Evolutionary conservation across 495 filamentous ascomycete species (phyloP).

Genomic region (Aspergillus funiculosus): DNA sequence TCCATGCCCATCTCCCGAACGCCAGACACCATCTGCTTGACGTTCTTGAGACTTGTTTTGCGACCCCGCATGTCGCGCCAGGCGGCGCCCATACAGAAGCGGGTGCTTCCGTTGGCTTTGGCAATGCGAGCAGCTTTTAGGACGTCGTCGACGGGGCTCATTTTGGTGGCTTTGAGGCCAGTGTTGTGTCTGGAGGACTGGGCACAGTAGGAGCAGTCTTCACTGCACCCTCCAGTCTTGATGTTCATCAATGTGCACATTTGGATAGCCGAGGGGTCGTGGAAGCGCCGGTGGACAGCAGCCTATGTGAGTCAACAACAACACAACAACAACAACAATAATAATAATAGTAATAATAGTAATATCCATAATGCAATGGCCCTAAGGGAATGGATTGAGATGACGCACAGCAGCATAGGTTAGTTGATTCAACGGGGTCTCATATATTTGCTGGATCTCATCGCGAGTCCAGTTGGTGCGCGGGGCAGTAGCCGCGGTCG

Average conservation of each 20-base stretch:
- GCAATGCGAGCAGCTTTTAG: constrained; percentile 68
- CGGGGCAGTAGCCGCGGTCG: constrained; percentile 51
- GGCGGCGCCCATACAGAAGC: constrained; percentile 89
- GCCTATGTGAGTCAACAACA: constrained; percentile 39
- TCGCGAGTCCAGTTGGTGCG: constrained; percentile 72
- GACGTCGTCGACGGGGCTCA: constrained; percentile 70
- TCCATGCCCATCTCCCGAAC: constrained; percentile 78
- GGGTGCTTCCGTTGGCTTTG: constrained; percentile 70
- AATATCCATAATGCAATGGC: not conserved
- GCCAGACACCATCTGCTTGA: constrained; percentile 74
- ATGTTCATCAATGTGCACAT: constrained; percentile 93
- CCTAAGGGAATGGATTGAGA: not conserved
- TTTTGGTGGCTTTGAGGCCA: constrained; percentile 69
- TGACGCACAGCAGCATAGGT: constrained; percentile 62
- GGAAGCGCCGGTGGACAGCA: constrained; percentile 72
- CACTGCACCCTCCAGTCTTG: constrained; percentile 84
- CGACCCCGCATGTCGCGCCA: constrained; percentile 89
- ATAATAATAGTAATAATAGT: not conserved
- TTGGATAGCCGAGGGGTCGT: constrained; percentile 71
- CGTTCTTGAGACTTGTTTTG: constrained; percentile 68
- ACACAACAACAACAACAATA: not conserved
- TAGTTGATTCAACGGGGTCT: constrained; percentile 70
- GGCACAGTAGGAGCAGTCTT: constrained; percentile 86
- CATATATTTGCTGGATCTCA: constrained; percentile 68
- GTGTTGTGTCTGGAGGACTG: constrained; percentile 77